Percentiles rank a stretch among this genome's conserved stretches.
These are phyloP conservation scores for Yamadazyma mexicana DNA, from an alignment of 1,139 yeast genomes.

Conservation along the genomic window DNA sequence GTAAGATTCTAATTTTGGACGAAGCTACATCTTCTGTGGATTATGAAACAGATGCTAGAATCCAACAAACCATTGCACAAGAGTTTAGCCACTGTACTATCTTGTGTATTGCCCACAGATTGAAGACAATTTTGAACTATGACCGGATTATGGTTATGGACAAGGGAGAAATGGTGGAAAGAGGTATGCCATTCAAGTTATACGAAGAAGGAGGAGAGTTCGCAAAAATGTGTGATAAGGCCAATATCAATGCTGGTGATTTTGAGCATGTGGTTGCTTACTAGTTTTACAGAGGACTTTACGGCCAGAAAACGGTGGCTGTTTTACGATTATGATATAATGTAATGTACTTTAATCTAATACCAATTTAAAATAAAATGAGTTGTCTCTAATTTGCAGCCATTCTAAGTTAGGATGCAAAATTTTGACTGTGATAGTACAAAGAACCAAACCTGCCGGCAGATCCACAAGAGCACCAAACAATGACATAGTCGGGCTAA, in stretches of 20 bases:
- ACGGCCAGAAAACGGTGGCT: too few relatives aligned
- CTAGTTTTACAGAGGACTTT: too few relatives aligned
- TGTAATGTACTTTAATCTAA: slow-evolving; percentile 1
- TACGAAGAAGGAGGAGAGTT: slow-evolving; percentile 33
- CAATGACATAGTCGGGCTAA: too few relatives aligned
- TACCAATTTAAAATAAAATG: too few relatives aligned
- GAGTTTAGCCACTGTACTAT: slow-evolving; percentile 41
- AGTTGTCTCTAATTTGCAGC: too few relatives aligned
- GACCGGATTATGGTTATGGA: slow-evolving; percentile 40
- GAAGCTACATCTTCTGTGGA: slow-evolving; percentile 47
- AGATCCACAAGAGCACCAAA: too few relatives aligned
- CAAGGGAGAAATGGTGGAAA: slow-evolving; percentile 60
- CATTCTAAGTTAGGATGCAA: too few relatives aligned
- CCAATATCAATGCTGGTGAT: slow-evolving; percentile 26
- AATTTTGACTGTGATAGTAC: too few relatives aligned
- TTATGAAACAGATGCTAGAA: slow-evolving; percentile 40
- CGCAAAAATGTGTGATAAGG: slow-evolving; percentile 37
- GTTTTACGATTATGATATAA: background rate
- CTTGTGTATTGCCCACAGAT: slow-evolving; percentile 43
- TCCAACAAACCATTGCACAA: slow-evolving; percentile 33
- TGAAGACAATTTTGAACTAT: slow-evolving; percentile 39
- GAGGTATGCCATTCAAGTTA: slow-evolving; percentile 44
- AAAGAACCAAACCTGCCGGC: too few relatives aligned
- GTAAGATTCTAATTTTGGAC: slow-evolving; percentile 39
- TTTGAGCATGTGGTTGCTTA: slow-evolving; percentile 21